Percentiles rank a stretch among this genome's conserved stretches.
Conservation (phyloP, 1,284 basidiomycete genomes). For the Prillingera fragicola region DNA sequence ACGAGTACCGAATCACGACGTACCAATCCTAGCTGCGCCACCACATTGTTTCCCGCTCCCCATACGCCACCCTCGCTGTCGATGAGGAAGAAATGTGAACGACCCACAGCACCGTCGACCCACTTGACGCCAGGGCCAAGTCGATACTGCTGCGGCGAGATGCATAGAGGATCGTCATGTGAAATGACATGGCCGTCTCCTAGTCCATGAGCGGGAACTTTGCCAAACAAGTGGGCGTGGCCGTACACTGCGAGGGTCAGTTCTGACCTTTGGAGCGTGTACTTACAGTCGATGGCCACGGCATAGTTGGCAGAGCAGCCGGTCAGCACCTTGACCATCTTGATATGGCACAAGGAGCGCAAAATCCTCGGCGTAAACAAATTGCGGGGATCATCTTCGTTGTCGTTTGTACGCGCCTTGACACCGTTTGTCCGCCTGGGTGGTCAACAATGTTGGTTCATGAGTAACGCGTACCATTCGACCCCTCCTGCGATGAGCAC, state of each 20-base stretch:
- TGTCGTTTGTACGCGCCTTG: conserved; percentile 1
- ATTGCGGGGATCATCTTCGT: conserved; percentile 51
- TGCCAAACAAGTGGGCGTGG: conserved; percentile 77
- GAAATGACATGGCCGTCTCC: conserved; percentile 56
- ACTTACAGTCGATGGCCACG: conserved; percentile 58
- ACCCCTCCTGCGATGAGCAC: conserved; percentile 27
- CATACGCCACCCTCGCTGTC: conserved; percentile 75
- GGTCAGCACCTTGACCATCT: conserved; percentile 63
- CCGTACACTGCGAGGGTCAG: conserved; percentile 53
- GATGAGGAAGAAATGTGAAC: conserved; percentile 75
- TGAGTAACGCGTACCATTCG: conserved; percentile 22
- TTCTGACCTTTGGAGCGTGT: conserved; percentile 11
- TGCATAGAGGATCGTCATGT: conserved; percentile 63
- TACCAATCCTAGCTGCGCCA: conserved; percentile 60
- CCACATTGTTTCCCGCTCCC: conserved; percentile 72
- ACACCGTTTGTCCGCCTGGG: conserved; percentile 4
- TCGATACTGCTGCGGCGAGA: conserved; percentile 62
- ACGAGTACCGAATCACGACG: conserved; percentile 4
- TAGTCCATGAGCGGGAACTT: conserved; percentile 61
- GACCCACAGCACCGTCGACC: conserved; percentile 73
- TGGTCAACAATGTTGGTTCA: not conserved
- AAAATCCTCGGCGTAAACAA: conserved; percentile 79
- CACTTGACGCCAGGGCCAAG: conserved; percentile 59
- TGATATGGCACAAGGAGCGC: conserved; percentile 76
- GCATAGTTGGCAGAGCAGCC: conserved; percentile 61